These are phyloP conservation scores for Boechera stricta DNA, from an alignment of 345 rosid genomes.

Conservation along the genomic window DNA sequence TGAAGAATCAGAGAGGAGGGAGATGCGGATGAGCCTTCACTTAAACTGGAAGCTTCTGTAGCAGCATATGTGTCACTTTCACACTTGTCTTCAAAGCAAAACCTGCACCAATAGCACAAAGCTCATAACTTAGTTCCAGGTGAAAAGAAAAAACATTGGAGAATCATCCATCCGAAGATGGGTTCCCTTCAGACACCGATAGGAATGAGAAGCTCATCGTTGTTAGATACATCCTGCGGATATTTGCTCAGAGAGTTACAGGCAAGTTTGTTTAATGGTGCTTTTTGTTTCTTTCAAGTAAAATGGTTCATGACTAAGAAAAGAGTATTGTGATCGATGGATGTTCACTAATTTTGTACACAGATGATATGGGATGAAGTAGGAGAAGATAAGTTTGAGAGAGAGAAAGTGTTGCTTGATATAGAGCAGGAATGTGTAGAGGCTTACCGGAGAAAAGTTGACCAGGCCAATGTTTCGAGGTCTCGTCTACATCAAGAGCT, in stretches of 20 bases:
- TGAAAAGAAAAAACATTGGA: constrained; percentile 17
- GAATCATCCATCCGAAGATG: constrained; percentile 51
- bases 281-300: neutral
- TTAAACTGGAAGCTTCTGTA: constrained; percentile 73
- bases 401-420: constrained; percentile 86
- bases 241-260: constrained; percentile 88
- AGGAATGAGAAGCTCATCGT: constrained; percentile 67
- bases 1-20: constrained; percentile 39
- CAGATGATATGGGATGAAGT: constrained; percentile 99
- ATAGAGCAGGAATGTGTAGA: constrained; percentile 92
- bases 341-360: constrained; percentile 10
- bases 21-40: constrained; percentile 52
- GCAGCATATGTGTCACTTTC: constrained; percentile 63
- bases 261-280: constrained; percentile 51
- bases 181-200: constrained; percentile 69
- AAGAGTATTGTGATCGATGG: neutral
- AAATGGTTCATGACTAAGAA: constrained; percentile 1
- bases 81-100: constrained; percentile 77
- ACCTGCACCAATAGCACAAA: constrained; percentile 53
- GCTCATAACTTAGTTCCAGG: constrained; percentile 41
- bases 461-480: constrained; percentile 88
- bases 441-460: constrained; percentile 93
- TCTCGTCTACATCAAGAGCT: constrained; percentile 96
- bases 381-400: constrained; percentile 76
- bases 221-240: constrained; percentile 81